Conservation (phyloP, 441 rosid genomes). For the Gossypium schwendimanii region DNA sequence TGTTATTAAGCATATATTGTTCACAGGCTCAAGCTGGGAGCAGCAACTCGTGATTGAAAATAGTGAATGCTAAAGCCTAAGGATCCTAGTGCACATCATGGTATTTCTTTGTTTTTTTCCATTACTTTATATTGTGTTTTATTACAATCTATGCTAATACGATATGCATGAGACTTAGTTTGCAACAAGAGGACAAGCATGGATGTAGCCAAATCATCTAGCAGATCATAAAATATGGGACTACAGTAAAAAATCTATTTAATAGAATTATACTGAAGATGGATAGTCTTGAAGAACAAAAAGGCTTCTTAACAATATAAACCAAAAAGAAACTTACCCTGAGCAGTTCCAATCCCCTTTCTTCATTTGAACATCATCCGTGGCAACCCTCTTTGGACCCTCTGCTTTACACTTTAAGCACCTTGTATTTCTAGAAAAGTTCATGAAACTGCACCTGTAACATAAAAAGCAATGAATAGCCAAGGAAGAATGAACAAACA, state of each 20-base stretch:
- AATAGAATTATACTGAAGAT: neutral
- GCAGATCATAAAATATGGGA: neutral
- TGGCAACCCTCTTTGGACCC: slow-evolving; percentile 44
- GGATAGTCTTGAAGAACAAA: neutral
- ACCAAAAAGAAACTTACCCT: slow-evolving; percentile 36
- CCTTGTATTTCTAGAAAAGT: slow-evolving; percentile 54
- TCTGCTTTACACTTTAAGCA: slow-evolving; percentile 63
- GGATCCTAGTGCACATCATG: neutral
- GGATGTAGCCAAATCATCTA: neutral
- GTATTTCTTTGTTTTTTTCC: neutral
- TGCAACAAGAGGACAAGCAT: neutral
- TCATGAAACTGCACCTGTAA: slow-evolving; percentile 60
- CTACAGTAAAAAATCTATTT: neutral
- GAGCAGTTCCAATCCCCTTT: slow-evolving; percentile 83
- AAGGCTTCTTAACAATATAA: neutral
- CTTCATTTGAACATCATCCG: slow-evolving; percentile 48
- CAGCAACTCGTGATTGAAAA: neutral
- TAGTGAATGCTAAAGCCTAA: neutral
- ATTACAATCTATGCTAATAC: neutral
- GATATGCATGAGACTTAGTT: neutral
- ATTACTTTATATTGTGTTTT: neutral
- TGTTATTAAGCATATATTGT: neutral
- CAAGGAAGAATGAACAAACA: neutral
- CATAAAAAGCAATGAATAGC: neutral
- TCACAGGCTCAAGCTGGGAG: neutral